Conservation (phyloP, 768 basidiomycete species). For the Lyophyllum shimeji region DNA sequence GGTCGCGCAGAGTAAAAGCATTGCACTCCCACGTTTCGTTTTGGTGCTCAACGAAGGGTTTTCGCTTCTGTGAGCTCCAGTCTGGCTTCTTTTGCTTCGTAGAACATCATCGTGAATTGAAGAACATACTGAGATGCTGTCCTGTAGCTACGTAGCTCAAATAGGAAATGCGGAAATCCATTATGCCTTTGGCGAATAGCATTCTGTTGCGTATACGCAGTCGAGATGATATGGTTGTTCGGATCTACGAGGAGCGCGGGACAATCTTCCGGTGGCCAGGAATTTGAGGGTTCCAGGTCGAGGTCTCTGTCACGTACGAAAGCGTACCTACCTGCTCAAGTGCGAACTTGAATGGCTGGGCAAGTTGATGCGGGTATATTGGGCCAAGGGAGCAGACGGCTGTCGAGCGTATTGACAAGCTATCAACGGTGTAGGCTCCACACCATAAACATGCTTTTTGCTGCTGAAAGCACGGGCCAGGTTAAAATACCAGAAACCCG, state of each 20-base stretch:
- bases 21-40: not conserved
- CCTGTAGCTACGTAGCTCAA: no score
- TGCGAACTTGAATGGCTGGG: not conserved
- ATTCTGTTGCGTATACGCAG: not conserved
- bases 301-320: no score
- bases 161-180: not conserved
- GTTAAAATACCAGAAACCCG: no score
- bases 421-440: not conserved
- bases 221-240: not conserved
- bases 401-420: not conserved
- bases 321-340: no score
- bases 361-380: not conserved
- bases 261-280: not conserved
- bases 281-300: not conserved
- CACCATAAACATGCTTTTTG: no score
- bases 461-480: no score
- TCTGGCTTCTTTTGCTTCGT: not conserved
- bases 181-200: not conserved
- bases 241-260: not conserved
- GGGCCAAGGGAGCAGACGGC: not conserved
- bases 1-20: not conserved
- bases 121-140: not conserved
- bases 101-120: not conserved
- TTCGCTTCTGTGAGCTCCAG: not conserved
- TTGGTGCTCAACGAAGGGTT: not conserved